Evolutionary conservation across 1,139 yeast genomes (phyloP), one percentile per base, ranked within the genome.

Genomic region (Lodderomyces oxycetoniae): DNA sequence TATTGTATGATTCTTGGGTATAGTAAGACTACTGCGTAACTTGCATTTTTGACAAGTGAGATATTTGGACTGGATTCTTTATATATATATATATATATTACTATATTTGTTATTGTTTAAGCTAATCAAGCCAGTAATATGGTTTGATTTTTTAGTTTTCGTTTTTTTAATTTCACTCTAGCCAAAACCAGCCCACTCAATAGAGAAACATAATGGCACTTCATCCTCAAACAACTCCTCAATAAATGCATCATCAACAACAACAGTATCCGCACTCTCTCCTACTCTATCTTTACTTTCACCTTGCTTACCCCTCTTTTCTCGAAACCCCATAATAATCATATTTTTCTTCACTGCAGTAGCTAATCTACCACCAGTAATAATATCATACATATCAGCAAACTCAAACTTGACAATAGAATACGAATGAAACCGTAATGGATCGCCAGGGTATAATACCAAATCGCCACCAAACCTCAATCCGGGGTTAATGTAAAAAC

Each of bases 401-500:
- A 68, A 67, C 20, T 66, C 72, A 16, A 54, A 46, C 35, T 77
- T 76, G 2, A 86, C 84, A 5, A 86, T 79, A 41, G 80, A 71
- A 55, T 89, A 96, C 2, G 96, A 84, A 56, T 91, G 98, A 50
- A 77, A 91, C 7, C 94, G 59, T 38, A 91, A 61, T 2, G 97
- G 95, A 52, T 91, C 98, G 0, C 96, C 97, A 0, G 97, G 97
- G 47, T 91, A 91, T 2, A 91, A 88, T 34, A 91, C 74, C 49
- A 78, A 87, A 39, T 79, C 79, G 3, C 95, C 94, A 1, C 98
- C 98, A 53, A 89, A 91, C 40, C 95, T 70, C 28, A 88, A 63
- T 0, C 97, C 98, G 0, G 97, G 96, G 23, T 88, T 69, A 15
- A 88, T 44, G 46, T 53, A 83, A 51, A 70, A 80, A 0, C 73